Conservation (phyloP, 164 flowering plant genomes). For the Cinnamomum micranthum region DNA sequence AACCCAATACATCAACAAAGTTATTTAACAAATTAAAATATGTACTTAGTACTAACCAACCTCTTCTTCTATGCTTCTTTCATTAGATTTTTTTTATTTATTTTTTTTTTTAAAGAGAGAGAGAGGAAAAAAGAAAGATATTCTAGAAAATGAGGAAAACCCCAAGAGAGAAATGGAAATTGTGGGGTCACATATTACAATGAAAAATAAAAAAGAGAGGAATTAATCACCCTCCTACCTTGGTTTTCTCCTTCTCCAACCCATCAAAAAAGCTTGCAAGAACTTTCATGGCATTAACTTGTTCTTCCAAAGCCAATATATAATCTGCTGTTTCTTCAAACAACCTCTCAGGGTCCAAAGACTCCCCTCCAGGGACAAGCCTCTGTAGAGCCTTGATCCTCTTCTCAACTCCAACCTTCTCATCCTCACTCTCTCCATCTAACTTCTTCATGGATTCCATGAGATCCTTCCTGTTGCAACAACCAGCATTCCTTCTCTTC, state of each 20-base stretch:
- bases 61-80: no score
- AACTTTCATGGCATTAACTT: slow-evolving; percentile 42
- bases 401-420: slow-evolving; percentile 39
- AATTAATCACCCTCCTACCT: slow-evolving; percentile 1
- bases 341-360: slow-evolving; percentile 38
- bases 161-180: no score
- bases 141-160: no score
- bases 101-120: no score
- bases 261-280: slow-evolving; percentile 36
- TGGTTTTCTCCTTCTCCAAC: neutral
- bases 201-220: no score
- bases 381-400: slow-evolving; percentile 48
- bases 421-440: slow-evolving; percentile 20
- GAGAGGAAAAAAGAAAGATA: no score
- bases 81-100: no score
- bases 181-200: no score
- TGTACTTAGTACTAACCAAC: no score
- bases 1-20: no score
- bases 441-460: neutral
- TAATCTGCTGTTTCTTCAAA: slow-evolving; percentile 59
- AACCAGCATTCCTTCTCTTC: neutral
- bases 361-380: slow-evolving; percentile 56
- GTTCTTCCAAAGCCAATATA: slow-evolving; percentile 44
- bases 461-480: neutral
- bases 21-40: no score